Conservation (phyloP, 2,329 filamentous ascomycete species). For the Fusarium mangiferae region DNA sequence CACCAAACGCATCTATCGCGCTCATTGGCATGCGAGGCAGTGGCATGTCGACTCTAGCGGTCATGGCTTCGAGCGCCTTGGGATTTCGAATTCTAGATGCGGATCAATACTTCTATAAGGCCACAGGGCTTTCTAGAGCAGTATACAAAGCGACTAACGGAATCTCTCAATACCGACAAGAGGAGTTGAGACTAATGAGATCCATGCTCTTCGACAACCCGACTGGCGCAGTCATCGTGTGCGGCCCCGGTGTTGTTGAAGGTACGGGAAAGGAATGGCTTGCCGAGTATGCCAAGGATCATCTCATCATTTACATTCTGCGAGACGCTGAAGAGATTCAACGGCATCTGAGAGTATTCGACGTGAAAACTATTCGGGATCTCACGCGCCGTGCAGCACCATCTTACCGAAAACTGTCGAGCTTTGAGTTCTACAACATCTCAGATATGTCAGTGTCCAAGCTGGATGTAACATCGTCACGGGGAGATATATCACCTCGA, state of each 20-base stretch:
- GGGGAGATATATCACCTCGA: background rate
- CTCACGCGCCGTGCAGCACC: background rate
- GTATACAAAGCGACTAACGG: background rate
- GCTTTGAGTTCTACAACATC: constrained; percentile 8
- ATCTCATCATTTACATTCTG: constrained; percentile 1
- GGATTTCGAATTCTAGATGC: constrained; percentile 1
- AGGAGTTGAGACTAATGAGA: background rate
- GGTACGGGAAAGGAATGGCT: constrained; percentile 8
- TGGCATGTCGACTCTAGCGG: background rate
- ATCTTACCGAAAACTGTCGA: background rate
- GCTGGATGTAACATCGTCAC: too few relatives aligned
- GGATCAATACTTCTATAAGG: constrained; percentile 5
- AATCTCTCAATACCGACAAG: background rate
- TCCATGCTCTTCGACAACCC: constrained; percentile 9
- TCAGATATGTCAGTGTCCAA: background rate
- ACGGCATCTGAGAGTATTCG: background rate
- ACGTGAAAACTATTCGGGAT: background rate
- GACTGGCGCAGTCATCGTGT: background rate
- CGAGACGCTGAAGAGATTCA: background rate
- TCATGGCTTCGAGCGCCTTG: constrained; percentile 1
- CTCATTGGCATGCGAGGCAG: constrained; percentile 9
- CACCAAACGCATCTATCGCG: background rate
- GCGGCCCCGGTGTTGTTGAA: constrained; percentile 8
- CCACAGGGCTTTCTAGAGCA: background rate
- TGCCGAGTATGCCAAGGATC: background rate